Base-by-base conservation (phyloP, 2,329 filamentous ascomycete species). In the Claviceps africana region DNA sequence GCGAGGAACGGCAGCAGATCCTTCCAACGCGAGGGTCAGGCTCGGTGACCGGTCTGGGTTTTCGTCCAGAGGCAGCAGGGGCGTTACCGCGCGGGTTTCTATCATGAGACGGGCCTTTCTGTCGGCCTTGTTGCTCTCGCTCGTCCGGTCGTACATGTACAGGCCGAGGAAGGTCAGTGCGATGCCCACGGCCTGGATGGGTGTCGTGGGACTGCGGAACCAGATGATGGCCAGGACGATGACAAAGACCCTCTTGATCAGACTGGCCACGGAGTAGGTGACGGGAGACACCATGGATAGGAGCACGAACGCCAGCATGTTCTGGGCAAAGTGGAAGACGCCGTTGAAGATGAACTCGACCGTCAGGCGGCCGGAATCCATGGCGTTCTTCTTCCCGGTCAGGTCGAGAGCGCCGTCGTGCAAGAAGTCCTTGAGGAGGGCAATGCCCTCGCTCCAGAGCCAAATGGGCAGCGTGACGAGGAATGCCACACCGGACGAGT, bases 311-410 rank as follows among this genome's bases (percentile, higher is more conserved):
- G 93, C 93, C 51, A 98, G 78, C 51, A 98, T 94, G 64, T 95
- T 96, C 64, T 98, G 93, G 17, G 82, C 87, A 67, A 97, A 98
- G 68, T 98, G 93, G 64, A 95, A 96, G 4, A 88, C 84, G 52
- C 93, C 93, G 66, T 98, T 98, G 76, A 98, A 97, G 50, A 97
- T 66, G 65, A 95, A 97, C 64, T 98, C 93, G n/a, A 94, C 62
- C 0, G 76, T 72, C 45, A 85, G 66, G 2, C 87, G 81, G 28
- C 85, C 88, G 54, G 90, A 84, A 57, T 87, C 85, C 60, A 86
- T 83, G 13, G 85, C 81, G 30, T 90, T 76, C 35, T 83, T 81
- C 25, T 69, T 70, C 43, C 72, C 65, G 48, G 66, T 72, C 44
- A 83, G 65, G 57, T 82, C 78, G 51, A 97, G 76, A 1, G 82